These are phyloP conservation scores for Emergomyces pasteurianus DNA, from an alignment of 2,329 filamentous ascomycete genomes.

Conservation along the genomic window DNA sequence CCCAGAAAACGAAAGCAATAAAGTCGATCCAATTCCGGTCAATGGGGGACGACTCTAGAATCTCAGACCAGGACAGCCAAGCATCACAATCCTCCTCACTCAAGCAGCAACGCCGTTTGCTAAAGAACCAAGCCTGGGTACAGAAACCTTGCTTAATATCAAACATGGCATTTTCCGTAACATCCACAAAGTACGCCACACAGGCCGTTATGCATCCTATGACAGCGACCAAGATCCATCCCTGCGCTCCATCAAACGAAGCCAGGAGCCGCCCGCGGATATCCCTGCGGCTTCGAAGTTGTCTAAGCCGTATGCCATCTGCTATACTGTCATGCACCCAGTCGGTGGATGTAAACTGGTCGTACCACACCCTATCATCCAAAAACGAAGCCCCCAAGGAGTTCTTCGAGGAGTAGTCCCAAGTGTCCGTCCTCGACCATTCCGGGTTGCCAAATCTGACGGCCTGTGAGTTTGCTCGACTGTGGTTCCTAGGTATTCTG, in stretches of 20 bases:
- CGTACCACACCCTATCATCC: slow-evolving; percentile 93
- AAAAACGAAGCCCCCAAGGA: slow-evolving; percentile 51
- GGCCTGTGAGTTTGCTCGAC: slow-evolving; percentile 38
- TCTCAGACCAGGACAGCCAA: slow-evolving; percentile 56
- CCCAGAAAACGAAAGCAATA: slow-evolving; percentile 59
- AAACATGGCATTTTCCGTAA: slow-evolving; percentile 74
- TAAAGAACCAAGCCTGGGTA: slow-evolving; percentile 55
- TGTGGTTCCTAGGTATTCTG: slow-evolving; percentile 34
- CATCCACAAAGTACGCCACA: slow-evolving; percentile 78
- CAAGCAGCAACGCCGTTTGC: slow-evolving; percentile 55
- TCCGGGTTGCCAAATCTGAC: slow-evolving; percentile 53
- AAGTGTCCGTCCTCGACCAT: slow-evolving; percentile 47
- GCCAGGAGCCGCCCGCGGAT: slow-evolving; percentile 66
- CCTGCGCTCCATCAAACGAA: slow-evolving; percentile 76
- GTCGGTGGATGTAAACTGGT: slow-evolving; percentile 94
- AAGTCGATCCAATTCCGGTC: slow-evolving; percentile 60
- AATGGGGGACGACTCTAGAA: slow-evolving; percentile 42
- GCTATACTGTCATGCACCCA: slow-evolving; percentile 98
- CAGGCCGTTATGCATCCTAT: slow-evolving; percentile 77
- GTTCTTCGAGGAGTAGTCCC: slow-evolving; percentile 38
- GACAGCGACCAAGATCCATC: slow-evolving; percentile 85
- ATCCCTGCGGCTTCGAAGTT: slow-evolving; percentile 68
- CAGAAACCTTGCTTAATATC: slow-evolving; percentile 91
- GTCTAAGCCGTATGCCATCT: slow-evolving; percentile 80
- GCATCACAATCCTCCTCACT: slow-evolving; percentile 42